phyloP scores from a whole-genome alignment of 1,139 yeast species.

The Yamadazyma jaroonii region DNA sequence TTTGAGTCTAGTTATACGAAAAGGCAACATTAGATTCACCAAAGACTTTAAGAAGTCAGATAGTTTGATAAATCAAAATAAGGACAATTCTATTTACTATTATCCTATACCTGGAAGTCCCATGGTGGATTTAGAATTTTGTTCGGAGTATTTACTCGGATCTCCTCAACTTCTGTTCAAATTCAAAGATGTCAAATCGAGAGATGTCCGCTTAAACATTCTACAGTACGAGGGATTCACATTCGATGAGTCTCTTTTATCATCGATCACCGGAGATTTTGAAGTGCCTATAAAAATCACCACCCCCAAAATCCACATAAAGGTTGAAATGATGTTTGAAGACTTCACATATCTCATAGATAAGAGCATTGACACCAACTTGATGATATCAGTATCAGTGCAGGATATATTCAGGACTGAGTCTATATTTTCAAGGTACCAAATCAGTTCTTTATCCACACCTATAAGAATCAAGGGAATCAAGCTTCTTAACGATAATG shows the following conservation, averaged over 20 bases:
- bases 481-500: slow-evolving; percentile 33
- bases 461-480: slow-evolving; percentile 58
- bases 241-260: neutral
- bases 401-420: slow-evolving; percentile 66
- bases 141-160: slow-evolving; percentile 8
- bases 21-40: slow-evolving; percentile 17
- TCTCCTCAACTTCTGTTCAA: slow-evolving; percentile 9
- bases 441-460: slow-evolving; percentile 57
- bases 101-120: slow-evolving; percentile 9
- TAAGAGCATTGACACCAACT: slow-evolving; percentile 45
- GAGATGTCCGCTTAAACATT: slow-evolving; percentile 9
- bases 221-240: slow-evolving; percentile 8
- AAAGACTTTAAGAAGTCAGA: slow-evolving; percentile 10
- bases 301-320: slow-evolving; percentile 14
- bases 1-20: slow-evolving; percentile 16
- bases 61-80: slow-evolving; percentile 10
- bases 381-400: slow-evolving; percentile 66
- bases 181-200: slow-evolving; percentile 8
- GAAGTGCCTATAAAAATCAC: neutral
- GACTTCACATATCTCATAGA: slow-evolving; percentile 30
- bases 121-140: slow-evolving; percentile 7
- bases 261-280: neutral
- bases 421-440: slow-evolving; percentile 62
- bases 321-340: slow-evolving; percentile 23
- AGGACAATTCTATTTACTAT: slow-evolving; percentile 10